These are phyloP conservation scores for Podospora pseudocomata DNA, from an alignment of 495 filamentous ascomycete genomes.

Conservation along the genomic window DNA sequence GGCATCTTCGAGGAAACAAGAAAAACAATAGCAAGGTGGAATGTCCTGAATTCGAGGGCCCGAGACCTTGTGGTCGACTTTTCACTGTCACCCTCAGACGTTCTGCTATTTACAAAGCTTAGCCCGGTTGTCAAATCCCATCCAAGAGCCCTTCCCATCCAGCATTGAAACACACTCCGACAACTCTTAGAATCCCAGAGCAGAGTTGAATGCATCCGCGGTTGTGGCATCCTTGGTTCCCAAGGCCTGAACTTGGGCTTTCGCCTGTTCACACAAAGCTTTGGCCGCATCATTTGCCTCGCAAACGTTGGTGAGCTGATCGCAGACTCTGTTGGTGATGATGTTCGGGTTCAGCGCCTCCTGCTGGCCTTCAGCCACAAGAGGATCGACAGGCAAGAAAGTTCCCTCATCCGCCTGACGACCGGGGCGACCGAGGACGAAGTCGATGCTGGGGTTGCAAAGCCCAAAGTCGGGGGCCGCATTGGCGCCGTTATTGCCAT, in stretches of 20 bases:
- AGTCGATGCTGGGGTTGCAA: conserved; percentile 56
- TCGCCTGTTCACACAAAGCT: conserved; percentile 40
- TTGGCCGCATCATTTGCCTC: conserved; percentile 49
- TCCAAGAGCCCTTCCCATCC: too few species aligned
- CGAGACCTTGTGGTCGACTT: too few species aligned
- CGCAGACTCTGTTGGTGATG: conserved; percentile 59
- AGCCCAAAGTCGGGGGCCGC: conserved; percentile 49
- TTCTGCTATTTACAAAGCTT: too few species aligned
- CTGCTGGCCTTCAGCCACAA: conserved; percentile 51
- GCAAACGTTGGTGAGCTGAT: conserved; percentile 55
- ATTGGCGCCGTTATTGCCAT: conserved; percentile 34
- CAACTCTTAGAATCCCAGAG: conserved; percentile 36
- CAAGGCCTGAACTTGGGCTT: conserved; percentile 32
- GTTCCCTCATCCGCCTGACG: conserved; percentile 51
- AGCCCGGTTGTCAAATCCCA: too few species aligned
- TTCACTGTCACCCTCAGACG: too few species aligned
- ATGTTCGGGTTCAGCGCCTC: conserved; percentile 56
- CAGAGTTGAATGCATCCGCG: conserved; percentile 41
- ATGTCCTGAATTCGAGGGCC: not conserved
- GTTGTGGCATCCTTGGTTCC: conserved; percentile 42
- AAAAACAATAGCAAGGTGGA: too few species aligned
- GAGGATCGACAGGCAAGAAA: conserved; percentile 53
- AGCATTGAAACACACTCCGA: too few species aligned
- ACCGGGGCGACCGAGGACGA: conserved; percentile 48
- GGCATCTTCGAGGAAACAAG: not conserved